A percentile compares a stretch with the other conserved stretches of the same genome.
These are phyloP conservation scores for Stagonosporopsis vannaccii DNA, from an alignment of 2,329 filamentous ascomycete genomes.

Conservation along the genomic window DNA sequence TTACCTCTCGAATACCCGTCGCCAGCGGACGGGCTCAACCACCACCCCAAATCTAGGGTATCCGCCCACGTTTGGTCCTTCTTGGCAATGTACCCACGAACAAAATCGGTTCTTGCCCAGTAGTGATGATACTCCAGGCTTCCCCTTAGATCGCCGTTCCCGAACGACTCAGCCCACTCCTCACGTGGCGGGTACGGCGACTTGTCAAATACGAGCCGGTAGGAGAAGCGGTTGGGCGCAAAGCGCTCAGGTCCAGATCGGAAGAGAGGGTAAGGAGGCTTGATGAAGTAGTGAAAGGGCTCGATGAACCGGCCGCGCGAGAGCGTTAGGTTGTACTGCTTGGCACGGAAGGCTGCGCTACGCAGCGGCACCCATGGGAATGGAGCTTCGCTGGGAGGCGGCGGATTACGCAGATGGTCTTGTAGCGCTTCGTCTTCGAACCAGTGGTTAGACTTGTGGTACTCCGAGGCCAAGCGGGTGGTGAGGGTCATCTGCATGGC, in stretches of 20 bases:
- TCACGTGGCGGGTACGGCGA: constrained; percentile 17
- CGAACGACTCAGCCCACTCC: constrained; percentile 10
- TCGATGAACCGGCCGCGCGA: constrained; percentile 16
- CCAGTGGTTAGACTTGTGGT: background rate
- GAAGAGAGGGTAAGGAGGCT: constrained; percentile 6
- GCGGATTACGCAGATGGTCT: constrained; percentile 11
- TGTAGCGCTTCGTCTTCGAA: constrained; percentile 5
- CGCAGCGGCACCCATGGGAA: constrained; percentile 14
- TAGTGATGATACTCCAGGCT: constrained; percentile 4
- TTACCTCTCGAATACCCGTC: background rate
- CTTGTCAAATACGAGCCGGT: constrained; percentile 10
- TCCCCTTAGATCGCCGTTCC: background rate
- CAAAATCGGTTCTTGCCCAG: constrained; percentile 9
- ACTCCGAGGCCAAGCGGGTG: background rate
- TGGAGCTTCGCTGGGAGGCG: constrained; percentile 14
- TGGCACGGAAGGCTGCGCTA: constrained; percentile 14
- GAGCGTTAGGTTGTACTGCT: constrained; percentile 17
- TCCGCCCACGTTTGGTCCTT: constrained; percentile 17
- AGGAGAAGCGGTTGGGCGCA: constrained; percentile 11
- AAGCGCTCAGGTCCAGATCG: background rate
- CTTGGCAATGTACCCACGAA: background rate
- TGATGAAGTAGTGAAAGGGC: constrained; percentile 11
- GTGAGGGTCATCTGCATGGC: constrained; percentile 1
- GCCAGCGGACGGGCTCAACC: constrained; percentile 9
- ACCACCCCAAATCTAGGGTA: constrained; percentile 14